Conservation (phyloP, 139 green algal genomes). For the Asterochloris sp. region DNA sequence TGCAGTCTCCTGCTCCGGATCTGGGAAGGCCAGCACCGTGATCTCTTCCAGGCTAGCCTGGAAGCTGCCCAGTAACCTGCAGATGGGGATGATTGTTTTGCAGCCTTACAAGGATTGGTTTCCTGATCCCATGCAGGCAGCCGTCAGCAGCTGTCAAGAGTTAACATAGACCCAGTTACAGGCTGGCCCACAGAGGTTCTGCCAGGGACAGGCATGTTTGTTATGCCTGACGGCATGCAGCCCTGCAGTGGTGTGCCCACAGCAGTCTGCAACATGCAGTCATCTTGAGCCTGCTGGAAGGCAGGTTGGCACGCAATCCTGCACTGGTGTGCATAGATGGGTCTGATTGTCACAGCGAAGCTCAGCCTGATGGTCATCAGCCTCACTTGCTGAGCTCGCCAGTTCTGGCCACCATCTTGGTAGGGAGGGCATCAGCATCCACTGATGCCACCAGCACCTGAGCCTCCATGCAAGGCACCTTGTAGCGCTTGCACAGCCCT, state of each 20-base stretch:
- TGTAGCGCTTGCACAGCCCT: constrained; percentile 70
- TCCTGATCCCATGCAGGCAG: too few species aligned
- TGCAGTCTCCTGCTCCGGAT: neutral
- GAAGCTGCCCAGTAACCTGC: constrained; percentile 66
- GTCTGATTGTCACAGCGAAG: neutral
- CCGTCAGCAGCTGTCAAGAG: neutral
- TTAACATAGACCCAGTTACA: too few species aligned
- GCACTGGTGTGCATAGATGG: too few species aligned
- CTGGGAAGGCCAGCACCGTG: constrained; percentile 58
- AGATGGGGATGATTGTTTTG: neutral
- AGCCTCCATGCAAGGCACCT: constrained; percentile 41
- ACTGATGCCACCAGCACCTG: constrained; percentile 65
- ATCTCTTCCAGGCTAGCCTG: constrained; percentile 66
- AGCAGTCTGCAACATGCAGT: neutral
- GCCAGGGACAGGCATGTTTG: neutral
- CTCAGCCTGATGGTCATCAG: neutral
- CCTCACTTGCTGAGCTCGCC: constrained; percentile 49
- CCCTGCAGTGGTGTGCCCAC: neutral
- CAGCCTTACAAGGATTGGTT: too few species aligned
- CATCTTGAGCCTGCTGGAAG: neutral
- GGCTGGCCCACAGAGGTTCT: too few species aligned
- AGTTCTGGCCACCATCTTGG: constrained; percentile 51
- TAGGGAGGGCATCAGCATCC: constrained; percentile 55
- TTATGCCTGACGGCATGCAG: neutral
- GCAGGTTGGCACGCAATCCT: neutral